Evolutionary conservation across 164 flowering plant species (phyloP).

Genomic region (Aristolochia fimbriata): DNA sequence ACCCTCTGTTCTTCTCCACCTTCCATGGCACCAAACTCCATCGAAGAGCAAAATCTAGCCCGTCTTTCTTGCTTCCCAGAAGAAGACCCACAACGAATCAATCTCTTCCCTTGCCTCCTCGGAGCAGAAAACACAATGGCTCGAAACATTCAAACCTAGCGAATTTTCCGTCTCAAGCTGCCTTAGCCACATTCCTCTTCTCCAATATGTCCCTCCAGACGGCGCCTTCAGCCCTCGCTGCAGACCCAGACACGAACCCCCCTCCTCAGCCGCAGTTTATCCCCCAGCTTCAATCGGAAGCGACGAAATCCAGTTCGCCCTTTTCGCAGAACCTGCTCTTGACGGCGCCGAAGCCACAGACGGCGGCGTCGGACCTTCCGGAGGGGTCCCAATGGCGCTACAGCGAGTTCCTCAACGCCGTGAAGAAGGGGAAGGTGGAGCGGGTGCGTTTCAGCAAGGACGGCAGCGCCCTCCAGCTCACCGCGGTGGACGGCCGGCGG

Average conservation of each 20-base stretch:
- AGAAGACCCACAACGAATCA: conserved; percentile 16
- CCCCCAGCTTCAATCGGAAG: conserved; percentile 48
- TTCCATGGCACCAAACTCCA: conserved; percentile 31
- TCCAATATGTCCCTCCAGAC: conserved; percentile 28
- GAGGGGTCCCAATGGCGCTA: conserved; percentile 91
- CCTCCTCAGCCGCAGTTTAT: conserved; percentile 22
- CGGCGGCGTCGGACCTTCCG: conserved; percentile 62
- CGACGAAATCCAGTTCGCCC: conserved; percentile 36
- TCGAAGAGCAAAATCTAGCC: conserved; percentile 6
- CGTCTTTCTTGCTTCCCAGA: conserved; percentile 43
- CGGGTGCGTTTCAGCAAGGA: conserved; percentile 90
- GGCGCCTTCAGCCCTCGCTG: conserved; percentile 54
- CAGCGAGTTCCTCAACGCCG: conserved; percentile 92
- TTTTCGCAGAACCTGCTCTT: conserved; percentile 48
- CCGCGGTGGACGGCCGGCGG: conserved; percentile 83
- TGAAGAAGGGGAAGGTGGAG: conserved; percentile 91
- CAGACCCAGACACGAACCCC: conserved; percentile 13
- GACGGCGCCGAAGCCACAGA: conserved; percentile 68
- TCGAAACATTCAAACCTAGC: conserved; percentile 13
- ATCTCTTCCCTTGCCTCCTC: conserved; percentile 7
- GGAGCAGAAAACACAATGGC: conserved; percentile 16
- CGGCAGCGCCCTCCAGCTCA: conserved; percentile 73
- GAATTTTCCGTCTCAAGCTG: conserved; percentile 30
- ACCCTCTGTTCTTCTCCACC: conserved; percentile 39
- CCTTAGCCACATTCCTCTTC: conserved; percentile 60